phyloP scores from a whole-genome alignment of 176 grass and related monocot genomes.

The Carex pumila region DNA sequence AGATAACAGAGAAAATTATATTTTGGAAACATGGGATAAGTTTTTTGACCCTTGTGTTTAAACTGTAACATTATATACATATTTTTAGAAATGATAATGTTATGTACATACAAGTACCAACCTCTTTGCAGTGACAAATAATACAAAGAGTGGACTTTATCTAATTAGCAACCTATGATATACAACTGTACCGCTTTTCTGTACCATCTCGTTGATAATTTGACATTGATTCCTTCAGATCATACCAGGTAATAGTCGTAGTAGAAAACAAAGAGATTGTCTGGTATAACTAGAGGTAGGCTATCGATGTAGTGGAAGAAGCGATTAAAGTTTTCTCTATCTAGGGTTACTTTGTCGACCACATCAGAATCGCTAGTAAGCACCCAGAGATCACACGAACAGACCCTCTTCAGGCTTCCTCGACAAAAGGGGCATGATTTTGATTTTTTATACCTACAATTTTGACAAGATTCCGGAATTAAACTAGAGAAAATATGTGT shows the following conservation, averaged over 20 bases:
- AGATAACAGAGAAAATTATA: not conserved
- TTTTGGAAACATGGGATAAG: not conserved
- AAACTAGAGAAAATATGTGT: not conserved
- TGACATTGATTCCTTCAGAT: not conserved
- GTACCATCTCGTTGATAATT: not conserved
- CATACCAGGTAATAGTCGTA: conserved; percentile 26
- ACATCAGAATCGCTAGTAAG: conserved; percentile 31
- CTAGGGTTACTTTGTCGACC: conserved; percentile 25
- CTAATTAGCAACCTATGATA: conserved; percentile 7
- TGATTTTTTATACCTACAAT: conserved; percentile 28
- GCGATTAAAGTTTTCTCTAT: conserved; percentile 28
- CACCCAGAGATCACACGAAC: conserved; percentile 36
- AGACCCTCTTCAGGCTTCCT: conserved; percentile 38
- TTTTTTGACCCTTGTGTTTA: not conserved
- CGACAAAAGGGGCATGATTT: conserved; percentile 40
- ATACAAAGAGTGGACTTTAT: not conserved
- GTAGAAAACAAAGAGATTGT: conserved; percentile 27
- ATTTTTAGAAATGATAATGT: not conserved
- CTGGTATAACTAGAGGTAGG: conserved; percentile 26
- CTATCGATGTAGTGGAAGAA: conserved; percentile 34
- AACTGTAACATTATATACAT: not conserved
- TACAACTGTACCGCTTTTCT: not conserved
- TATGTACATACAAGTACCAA: conserved; percentile 6
- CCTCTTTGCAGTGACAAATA: conserved; percentile 14
- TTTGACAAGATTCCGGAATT: not conserved